A percentile compares a stretch with the other conserved stretches of the same genome.
Conservation (phyloP, 23 red algal genomes). For the Gracilaria domingensis region DNA sequence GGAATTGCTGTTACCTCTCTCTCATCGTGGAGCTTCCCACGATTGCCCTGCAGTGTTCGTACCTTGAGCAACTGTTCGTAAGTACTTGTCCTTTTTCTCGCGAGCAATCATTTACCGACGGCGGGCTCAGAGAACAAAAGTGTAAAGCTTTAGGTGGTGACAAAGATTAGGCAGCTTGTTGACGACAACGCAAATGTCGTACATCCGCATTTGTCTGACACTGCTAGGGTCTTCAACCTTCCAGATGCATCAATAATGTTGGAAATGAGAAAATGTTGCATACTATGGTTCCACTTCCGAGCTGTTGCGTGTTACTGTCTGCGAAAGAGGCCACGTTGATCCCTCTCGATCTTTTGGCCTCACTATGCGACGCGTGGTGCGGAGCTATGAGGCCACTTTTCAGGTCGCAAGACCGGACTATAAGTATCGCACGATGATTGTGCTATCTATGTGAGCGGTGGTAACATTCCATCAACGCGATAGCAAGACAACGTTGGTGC, state of each 20-base stretch:
- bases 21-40: background rate
- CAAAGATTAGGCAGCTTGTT: background rate
- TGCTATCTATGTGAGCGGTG: too few species aligned
- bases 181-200: background rate
- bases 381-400: too few species aligned
- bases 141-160: background rate
- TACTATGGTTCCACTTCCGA: too few species aligned
- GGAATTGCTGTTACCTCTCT: background rate
- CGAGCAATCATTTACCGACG: background rate
- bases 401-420: too few species aligned
- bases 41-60: background rate
- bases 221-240: background rate
- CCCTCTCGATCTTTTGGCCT: too few species aligned
- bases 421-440: too few species aligned
- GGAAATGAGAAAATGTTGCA: background rate
- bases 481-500: too few species aligned
- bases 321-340: too few species aligned
- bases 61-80: background rate
- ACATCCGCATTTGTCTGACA: background rate
- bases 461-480: too few species aligned
- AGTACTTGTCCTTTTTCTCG: background rate
- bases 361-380: too few species aligned
- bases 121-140: background rate
- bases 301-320: too few species aligned
- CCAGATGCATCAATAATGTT: background rate